Percentiles rank a stretch among this genome's conserved stretches.
Evolutionary conservation across 108 stramenopile species (phyloP).

Genomic region (Skeletonema marinoi): DNA sequence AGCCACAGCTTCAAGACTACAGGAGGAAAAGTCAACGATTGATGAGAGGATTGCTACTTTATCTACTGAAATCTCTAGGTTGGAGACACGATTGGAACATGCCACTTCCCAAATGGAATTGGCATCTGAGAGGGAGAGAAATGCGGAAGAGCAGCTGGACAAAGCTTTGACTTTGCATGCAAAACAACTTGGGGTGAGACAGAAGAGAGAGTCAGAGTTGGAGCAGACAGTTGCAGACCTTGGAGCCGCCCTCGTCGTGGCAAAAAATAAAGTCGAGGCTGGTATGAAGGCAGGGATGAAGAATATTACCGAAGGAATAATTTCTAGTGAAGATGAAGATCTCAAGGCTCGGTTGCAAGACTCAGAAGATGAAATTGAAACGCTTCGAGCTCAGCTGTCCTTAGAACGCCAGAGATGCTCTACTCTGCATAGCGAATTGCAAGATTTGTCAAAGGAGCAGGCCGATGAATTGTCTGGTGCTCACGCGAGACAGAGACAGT

Average conservation of each 20-base stretch:
- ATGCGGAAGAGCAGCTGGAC: slow-evolving; percentile 81
- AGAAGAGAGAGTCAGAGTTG: slow-evolving; percentile 75
- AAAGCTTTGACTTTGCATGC: slow-evolving; percentile 73
- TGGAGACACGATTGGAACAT: slow-evolving; percentile 74
- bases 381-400: slow-evolving; percentile 53
- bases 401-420: slow-evolving; percentile 60
- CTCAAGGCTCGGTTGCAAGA: slow-evolving; percentile 57
- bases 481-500: slow-evolving; percentile 60
- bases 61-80: slow-evolving; percentile 59
- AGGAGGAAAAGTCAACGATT: slow-evolving; percentile 73
- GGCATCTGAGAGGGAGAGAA: slow-evolving; percentile 72
- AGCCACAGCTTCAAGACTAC: slow-evolving; percentile 40
- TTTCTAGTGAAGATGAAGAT: slow-evolving; percentile 57
- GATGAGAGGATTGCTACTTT: slow-evolving; percentile 63
- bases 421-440: slow-evolving; percentile 65
- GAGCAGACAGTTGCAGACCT: slow-evolving; percentile 83
- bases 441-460: slow-evolving; percentile 70
- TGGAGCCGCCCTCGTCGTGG: slow-evolving; percentile 71
- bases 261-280: slow-evolving; percentile 47
- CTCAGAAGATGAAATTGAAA: slow-evolving; percentile 63
- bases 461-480: slow-evolving; percentile 63
- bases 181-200: slow-evolving; percentile 71
- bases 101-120: slow-evolving; percentile 63
- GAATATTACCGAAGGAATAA: slow-evolving; percentile 9
- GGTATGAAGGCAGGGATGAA: slow-evolving; percentile 2